Evolutionary conservation across 768 basidiomycete genomes (phyloP).

Genomic region (Pleurotus tuoliensis): DNA sequence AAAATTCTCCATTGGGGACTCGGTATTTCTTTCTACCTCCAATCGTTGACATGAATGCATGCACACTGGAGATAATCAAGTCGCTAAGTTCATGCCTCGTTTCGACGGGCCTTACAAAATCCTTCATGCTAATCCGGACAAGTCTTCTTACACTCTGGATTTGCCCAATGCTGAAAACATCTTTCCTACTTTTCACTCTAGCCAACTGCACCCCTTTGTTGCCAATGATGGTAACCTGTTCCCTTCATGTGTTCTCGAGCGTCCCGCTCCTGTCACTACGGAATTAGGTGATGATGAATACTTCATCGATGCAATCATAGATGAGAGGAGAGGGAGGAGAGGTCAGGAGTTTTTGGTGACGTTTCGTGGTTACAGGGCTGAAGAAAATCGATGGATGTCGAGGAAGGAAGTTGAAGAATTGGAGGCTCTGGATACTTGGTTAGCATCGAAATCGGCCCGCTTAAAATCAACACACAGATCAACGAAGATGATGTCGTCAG

Average conservation of each 20-base stretch:
- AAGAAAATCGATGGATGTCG: not conserved
- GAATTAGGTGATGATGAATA: conserved; percentile 21
- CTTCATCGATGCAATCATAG: not conserved
- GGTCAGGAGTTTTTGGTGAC: not conserved
- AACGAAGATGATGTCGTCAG: too few relatives aligned
- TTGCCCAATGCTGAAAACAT: conserved; percentile 14
- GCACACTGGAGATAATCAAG: not conserved
- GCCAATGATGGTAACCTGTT: conserved; percentile 28
- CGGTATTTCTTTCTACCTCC: not conserved
- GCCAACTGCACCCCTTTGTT: conserved; percentile 17
- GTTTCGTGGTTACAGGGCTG: not conserved
- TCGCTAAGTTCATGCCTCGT: not conserved
- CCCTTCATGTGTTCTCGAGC: conserved; percentile 17
- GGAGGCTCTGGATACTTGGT: not conserved
- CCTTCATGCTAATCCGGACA: conserved; percentile 10
- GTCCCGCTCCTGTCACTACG: conserved; percentile 18
- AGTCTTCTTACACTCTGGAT: conserved; percentile 20
- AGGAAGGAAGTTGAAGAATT: not conserved
- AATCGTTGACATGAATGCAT: not conserved
- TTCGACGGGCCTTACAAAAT: conserved; percentile 26
- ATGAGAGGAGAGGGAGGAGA: not conserved
- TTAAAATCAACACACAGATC: too few relatives aligned
- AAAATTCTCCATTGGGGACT: not conserved
- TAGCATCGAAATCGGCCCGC: not conserved
- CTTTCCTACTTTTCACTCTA: conserved; percentile 30